A percentile compares a stretch with the other conserved stretches of the same genome.
Conservation (phyloP, 768 basidiomycete genomes). For the Tulasnella sp. region DNA sequence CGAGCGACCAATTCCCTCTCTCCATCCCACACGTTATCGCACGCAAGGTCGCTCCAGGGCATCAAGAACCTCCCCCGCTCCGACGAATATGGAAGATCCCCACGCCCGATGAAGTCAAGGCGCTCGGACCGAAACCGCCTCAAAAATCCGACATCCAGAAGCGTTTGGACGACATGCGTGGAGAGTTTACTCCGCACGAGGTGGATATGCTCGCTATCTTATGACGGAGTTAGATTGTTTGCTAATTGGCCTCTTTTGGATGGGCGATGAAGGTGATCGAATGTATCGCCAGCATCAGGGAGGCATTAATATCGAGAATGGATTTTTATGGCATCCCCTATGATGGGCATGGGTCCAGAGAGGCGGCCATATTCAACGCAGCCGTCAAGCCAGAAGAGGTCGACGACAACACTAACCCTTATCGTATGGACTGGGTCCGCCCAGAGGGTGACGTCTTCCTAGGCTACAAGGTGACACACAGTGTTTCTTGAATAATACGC, state of each 20-base stretch:
- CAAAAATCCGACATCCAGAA: neutral
- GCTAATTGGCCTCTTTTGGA: neutral
- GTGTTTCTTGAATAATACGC: neutral
- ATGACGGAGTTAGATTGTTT: too few species aligned
- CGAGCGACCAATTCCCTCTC: constrained; percentile 24
- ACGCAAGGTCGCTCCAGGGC: constrained; percentile 7
- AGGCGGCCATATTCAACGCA: constrained; percentile 48
- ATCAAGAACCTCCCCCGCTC: neutral
- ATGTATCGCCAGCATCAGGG: constrained; percentile 46
- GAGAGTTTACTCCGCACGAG: constrained; percentile 19
- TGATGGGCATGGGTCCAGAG: constrained; percentile 26
- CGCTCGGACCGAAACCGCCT: neutral
- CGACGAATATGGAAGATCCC: neutral
- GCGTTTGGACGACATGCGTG: constrained; percentile 18
- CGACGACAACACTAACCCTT: constrained; percentile 72
- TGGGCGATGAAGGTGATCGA: constrained; percentile 48
- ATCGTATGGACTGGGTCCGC: constrained; percentile 70
- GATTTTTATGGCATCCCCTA: constrained; percentile 51
- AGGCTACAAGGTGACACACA: constrained; percentile 55
- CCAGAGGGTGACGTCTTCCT: constrained; percentile 44
- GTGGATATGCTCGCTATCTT: constrained; percentile 17
- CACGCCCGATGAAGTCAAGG: neutral
- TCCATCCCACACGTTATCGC: constrained; percentile 21
- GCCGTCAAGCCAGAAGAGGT: constrained; percentile 81
- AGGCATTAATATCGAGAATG: constrained; percentile 28